Base-by-base conservation (phyloP, 163 green algal species). In the Chlamydomonas reinhardtii region DNA sequence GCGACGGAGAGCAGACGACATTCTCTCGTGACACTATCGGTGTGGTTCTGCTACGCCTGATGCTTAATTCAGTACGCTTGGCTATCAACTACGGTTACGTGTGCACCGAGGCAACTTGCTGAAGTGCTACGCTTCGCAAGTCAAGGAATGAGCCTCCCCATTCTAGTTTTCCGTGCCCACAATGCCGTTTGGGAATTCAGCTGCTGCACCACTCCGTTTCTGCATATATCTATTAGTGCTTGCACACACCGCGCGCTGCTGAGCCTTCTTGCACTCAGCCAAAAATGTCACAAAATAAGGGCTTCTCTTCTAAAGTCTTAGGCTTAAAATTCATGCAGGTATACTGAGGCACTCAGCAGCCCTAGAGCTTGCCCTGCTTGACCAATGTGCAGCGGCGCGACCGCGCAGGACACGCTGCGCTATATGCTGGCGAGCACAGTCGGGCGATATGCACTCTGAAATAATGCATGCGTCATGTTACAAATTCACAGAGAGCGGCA, bases 321-420 rank as follows among this genome's bases (percentile, higher is more conserved):
- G 82, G 82, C 12, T 66, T 87, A 52, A 62, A 70, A 12, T 87
- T 87, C 61, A 87, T 87, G 82, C 82, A 87, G 82, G 76, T 83
- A 62, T 15, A 64, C 2, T 19, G 48, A 9, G 1, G 9, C 48
- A 56, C 14, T 56, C 48, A 56, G 12, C 12, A 14, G 43, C 8
- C 43, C 43, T 54, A n/a, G 39, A 48, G 32, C 32, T 77, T 74
- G 31, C 65, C 54, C 22, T 52, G 61, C 24, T 66, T 29, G 61
- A 31, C 24, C 61, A 11, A 22, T 31, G 25, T 15, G 2, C 25
- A n/a, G 61, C 24, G 61, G 61, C 48, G 48, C 48, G 48, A 56
- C 43, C 43, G 43, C 43, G 6, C 43, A 16, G 43, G 11, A 54
- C 43, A 54, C 43, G 43, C 43, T 54, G 43, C 43, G 43, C 43